Percentiles rank a stretch among this genome's conserved stretches.
Conservation (phyloP, 2,329 filamentous ascomycete genomes). For the Sporothrix inflata region DNA sequence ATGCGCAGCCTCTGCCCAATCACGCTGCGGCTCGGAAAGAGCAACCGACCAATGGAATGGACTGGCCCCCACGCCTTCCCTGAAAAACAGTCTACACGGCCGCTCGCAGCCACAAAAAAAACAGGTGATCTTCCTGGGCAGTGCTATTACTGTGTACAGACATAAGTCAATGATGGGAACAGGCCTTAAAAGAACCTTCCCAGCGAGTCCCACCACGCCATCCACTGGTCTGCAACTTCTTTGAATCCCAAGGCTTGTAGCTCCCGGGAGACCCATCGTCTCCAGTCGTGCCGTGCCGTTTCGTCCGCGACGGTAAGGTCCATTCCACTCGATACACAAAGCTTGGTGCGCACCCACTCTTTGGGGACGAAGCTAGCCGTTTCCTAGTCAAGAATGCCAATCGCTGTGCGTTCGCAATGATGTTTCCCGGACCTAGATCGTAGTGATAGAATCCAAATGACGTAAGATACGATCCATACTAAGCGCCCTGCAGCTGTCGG, state of each 20-base stretch:
- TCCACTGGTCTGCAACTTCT: constrained; percentile 14
- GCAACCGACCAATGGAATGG: too few relatives aligned
- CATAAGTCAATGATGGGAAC: too few relatives aligned
- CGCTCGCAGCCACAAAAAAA: too few relatives aligned
- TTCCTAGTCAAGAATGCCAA: constrained; percentile 14
- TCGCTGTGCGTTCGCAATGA: background rate
- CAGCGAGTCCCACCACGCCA: background rate
- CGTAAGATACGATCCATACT: constrained; percentile 8
- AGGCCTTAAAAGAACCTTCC: too few relatives aligned
- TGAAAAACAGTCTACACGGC: too few relatives aligned
- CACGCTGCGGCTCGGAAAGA: too few relatives aligned
- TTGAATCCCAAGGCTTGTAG: background rate
- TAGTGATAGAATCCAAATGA: constrained; percentile 10
- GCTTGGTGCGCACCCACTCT: constrained; percentile 13
- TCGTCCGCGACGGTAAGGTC: background rate
- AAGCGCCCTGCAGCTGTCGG: background rate
- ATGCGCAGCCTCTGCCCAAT: too few relatives aligned
- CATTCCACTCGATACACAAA: background rate
- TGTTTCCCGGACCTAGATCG: constrained; percentile 4
- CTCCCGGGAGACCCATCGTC: background rate
- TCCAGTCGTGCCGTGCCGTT: background rate
- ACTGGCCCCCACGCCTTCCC: too few relatives aligned
- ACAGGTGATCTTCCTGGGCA: too few relatives aligned
- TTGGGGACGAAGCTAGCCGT: constrained; percentile 12
- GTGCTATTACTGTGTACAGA: too few relatives aligned